phyloP scores from a whole-genome alignment of 345 rosid species.

The Linum trigynum region DNA sequence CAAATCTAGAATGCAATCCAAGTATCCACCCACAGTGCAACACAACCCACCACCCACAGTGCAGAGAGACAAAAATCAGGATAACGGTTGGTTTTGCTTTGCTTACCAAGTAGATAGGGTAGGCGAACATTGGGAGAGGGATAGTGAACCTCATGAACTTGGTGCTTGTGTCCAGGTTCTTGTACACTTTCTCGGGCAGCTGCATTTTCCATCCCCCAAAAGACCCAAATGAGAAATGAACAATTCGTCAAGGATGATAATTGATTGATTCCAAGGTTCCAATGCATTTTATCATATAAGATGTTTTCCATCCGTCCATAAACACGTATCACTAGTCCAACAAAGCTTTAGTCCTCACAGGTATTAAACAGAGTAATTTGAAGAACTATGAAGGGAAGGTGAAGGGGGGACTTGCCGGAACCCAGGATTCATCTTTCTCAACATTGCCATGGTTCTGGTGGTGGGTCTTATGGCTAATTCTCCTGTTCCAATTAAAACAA shows the following conservation, averaged over 20 bases:
- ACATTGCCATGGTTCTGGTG: slow-evolving; percentile 29
- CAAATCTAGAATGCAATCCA: no score
- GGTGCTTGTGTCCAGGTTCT: slow-evolving; percentile 26
- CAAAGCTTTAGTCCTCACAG: not conserved
- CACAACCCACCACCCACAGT: no score
- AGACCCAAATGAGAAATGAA: not conserved
- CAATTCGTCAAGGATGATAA: no score
- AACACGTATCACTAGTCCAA: no score
- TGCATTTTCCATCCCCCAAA: slow-evolving; percentile 1
- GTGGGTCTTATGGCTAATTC: slow-evolving; percentile 27
- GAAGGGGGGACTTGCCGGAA: slow-evolving; percentile 11
- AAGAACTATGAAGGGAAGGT: not conserved
- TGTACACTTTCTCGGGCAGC: slow-evolving; percentile 56
- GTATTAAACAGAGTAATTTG: not conserved
- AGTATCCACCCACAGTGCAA: no score
- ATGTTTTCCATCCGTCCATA: no score
- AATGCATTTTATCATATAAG: no score
- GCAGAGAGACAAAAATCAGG: no score
- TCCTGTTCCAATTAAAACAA: slow-evolving; percentile 11
- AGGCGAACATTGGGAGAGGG: slow-evolving; percentile 61
- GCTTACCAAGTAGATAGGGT: slow-evolving; percentile 58
- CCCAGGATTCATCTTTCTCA: slow-evolving; percentile 28
- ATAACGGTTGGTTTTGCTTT: no score
- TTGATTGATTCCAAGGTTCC: no score
- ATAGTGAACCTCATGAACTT: slow-evolving; percentile 45